Evolutionary conservation across 108 stramenopile species (phyloP), one percentile per base, ranked within the genome.

Genomic region (Halocafeteria seosinensis): DNA sequence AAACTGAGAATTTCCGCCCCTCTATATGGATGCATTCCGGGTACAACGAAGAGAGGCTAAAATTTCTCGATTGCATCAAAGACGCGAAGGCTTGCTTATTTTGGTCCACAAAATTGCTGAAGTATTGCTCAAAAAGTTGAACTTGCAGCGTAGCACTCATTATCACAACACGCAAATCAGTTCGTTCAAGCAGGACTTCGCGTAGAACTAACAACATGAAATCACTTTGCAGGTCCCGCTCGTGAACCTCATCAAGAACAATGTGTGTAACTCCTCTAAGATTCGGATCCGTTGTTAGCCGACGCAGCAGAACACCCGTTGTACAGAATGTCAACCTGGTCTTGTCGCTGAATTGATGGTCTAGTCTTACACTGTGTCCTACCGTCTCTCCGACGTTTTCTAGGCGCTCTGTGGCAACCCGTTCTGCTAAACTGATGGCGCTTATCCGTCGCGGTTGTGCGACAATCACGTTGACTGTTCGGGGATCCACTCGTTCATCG

Each of bases 371-470:
- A 50, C 69, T 72, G 70, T 85, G 88, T 4, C 88, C 88, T 25
- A 89, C 80, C 17, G 65, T 52, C 28, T 62, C 33, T 13, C 75
- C 50, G 66, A 81, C 38, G 33, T 78, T 76, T 62, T 74, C 78
- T 29, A 63, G 63, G 36, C 81, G 60, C 67, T 94, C 90, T 25
- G 65, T 52, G 21, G 90, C 80, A 23, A 94, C 89, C 29, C 90
- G 85, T 38, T 90, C 81, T 5, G 90, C 90, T 12, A 94, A 73
- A n/a, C 85, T 71, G 17, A 81, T 87, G 38, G 90, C 90, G 33
- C 87, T 84, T 30, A 94, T 84, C 52, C 85, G 73, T 34, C 90
- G 73, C 27, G 92, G 90, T 76, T 94, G 89, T 5, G 92, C 88
- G 0, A 88, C 87, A 51, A 90, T 61, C 42, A 80, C 75, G 53